These are phyloP conservation scores for Pulicaria dysenterica DNA, from an alignment of 129 eudicot species.

Conservation along the genomic window DNA sequence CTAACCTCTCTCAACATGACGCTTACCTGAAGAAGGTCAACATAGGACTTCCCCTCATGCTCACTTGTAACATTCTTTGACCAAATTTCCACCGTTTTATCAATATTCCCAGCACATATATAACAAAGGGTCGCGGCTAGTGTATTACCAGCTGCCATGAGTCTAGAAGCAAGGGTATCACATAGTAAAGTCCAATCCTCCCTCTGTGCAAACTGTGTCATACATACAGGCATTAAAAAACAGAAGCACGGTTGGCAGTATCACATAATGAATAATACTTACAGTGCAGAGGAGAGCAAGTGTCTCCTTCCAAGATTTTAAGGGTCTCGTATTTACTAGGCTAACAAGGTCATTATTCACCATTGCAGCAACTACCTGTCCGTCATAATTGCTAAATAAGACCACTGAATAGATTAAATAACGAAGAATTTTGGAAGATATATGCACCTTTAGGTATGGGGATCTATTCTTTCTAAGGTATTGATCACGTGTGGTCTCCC, in stretches of 20 bases:
- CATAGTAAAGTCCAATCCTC: constrained; percentile 88
- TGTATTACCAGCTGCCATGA: constrained; percentile 63
- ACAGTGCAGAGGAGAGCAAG: constrained; percentile 94
- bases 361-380: constrained; percentile 91
- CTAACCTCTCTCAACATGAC: constrained; percentile 22
- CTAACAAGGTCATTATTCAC: constrained; percentile 88
- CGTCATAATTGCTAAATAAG: constrained; percentile 4
- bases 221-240: not conserved
- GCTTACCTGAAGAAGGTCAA: constrained; percentile 79
- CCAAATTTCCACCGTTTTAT: constrained; percentile 90
- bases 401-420: not conserved
- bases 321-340: constrained; percentile 81
- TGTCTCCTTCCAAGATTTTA: constrained; percentile 94
- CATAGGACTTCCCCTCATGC: constrained; percentile 71
- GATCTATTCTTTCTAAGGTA: constrained; percentile 64
- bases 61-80: constrained; percentile 62
- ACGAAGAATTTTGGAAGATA: not conserved
- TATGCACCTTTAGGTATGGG: constrained; percentile 76
- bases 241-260: not conserved
- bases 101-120: constrained; percentile 92
- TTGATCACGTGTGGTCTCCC: constrained; percentile 91
- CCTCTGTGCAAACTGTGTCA: constrained; percentile 77
- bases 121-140: constrained; percentile 85
- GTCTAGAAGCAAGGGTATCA: constrained; percentile 88
- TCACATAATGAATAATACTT: constrained; percentile 40